A percentile compares a stretch with the other conserved stretches of the same genome.
Evolutionary conservation across 2,329 filamentous ascomycete species (phyloP).

Genomic region (Aspergillus vadensis): DNA sequence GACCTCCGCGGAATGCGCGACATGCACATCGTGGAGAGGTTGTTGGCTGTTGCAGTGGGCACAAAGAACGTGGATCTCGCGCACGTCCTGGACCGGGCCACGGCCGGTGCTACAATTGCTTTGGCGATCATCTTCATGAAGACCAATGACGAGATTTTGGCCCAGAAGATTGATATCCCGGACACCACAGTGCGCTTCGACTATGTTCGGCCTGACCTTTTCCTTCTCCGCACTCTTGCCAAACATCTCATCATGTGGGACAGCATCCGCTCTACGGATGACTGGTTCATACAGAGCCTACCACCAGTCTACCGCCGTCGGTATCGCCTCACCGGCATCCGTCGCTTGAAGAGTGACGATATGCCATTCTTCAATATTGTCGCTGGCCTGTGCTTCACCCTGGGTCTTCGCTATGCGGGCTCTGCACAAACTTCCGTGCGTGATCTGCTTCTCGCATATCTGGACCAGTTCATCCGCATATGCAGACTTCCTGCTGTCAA

Average conservation of each 20-base stretch:
- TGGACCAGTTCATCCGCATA: constrained; percentile 83
- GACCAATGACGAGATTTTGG: constrained; percentile 82
- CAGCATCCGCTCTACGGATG: constrained; percentile 69
- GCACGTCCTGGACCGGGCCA: constrained; percentile 89
- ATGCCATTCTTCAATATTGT: constrained; percentile 92
- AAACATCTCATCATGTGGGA: constrained; percentile 94
- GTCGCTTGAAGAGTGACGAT: constrained; percentile 73
- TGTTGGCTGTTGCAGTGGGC: constrained; percentile 81
- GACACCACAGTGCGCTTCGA: constrained; percentile 90
- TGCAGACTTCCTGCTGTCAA: constrained; percentile 62
- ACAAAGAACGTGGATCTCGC: constrained; percentile 90
- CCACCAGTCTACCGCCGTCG: constrained; percentile 68
- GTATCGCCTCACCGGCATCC: constrained; percentile 61
- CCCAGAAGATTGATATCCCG: constrained; percentile 89
- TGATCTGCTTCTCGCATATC: constrained; percentile 78
- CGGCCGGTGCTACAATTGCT: constrained; percentile 88
- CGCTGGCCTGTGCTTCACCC: constrained; percentile 79
- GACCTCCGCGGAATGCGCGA: constrained; percentile 88
- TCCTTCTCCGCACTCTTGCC: constrained; percentile 84
- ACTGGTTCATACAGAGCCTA: constrained; percentile 76
- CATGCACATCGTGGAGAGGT: constrained; percentile 86
- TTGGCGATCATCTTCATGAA: constrained; percentile 96
- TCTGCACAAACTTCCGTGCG: constrained; percentile 70
- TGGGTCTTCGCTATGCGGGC: constrained; percentile 73
- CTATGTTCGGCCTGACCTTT: constrained; percentile 89